Conservation (phyloP, 768 basidiomycete genomes). For the Collybia mongolica region DNA sequence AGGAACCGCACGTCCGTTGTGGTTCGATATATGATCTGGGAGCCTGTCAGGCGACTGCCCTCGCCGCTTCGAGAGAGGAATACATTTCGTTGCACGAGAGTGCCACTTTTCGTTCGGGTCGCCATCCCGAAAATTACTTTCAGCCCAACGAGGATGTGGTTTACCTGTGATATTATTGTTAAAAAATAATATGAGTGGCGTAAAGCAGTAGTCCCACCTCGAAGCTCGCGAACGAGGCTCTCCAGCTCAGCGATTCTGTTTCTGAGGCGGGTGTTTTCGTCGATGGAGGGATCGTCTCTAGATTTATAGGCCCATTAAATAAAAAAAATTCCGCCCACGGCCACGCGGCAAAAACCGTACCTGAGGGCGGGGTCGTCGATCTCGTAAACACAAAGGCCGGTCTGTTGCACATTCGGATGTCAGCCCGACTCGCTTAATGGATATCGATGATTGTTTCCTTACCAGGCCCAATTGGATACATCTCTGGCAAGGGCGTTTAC, state of each 20-base stretch:
- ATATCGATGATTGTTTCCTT: conserved; percentile 17
- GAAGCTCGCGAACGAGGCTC: conserved; percentile 84
- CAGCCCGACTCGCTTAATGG: conserved; percentile 1
- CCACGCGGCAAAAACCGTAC: conserved; percentile 34
- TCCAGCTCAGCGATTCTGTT: conserved; percentile 92
- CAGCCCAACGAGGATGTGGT: conserved; percentile 86
- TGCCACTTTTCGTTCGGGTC: conserved; percentile 87
- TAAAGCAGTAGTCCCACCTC: conserved; percentile 44
- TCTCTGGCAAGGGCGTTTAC: conserved; percentile 87
- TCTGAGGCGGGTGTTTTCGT: conserved; percentile 82
- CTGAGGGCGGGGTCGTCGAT: conserved; percentile 85
- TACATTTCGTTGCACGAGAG: conserved; percentile 74
- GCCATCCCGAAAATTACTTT: conserved; percentile 73
- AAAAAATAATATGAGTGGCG: conserved; percentile 4
- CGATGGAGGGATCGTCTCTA: conserved; percentile 86
- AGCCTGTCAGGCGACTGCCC: conserved; percentile 33
- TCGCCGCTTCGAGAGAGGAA: conserved; percentile 41
- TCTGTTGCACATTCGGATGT: conserved; percentile 43
- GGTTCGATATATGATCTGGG: conserved; percentile 19
- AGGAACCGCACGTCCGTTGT: conserved; percentile 38
- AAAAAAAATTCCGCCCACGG: background rate
- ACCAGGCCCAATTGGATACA: conserved; percentile 90
- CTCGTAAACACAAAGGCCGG: conserved; percentile 93
- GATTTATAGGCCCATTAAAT: conserved; percentile 2
- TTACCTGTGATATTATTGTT: conserved; percentile 51